These are phyloP conservation scores for Huntiella moniliformis DNA, from an alignment of 2,329 filamentous ascomycete species.

Conservation along the genomic window DNA sequence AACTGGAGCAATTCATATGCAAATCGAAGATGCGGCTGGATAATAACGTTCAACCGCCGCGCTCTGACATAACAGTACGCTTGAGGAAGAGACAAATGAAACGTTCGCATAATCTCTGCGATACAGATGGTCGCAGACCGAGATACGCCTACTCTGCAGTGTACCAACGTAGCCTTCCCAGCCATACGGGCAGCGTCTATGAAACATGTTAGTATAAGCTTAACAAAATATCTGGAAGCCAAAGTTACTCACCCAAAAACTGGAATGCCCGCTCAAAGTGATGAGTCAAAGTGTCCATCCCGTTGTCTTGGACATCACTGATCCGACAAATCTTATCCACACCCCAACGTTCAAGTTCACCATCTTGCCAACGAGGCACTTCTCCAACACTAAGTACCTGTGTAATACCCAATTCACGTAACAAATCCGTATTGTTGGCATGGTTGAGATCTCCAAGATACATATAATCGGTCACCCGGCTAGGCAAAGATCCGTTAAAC, in stretches of 20 bases:
- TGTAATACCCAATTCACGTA: slow-evolving; percentile 62
- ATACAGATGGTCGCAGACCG: slow-evolving; percentile 95
- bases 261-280: slow-evolving; percentile 73
- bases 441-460: slow-evolving; percentile 88
- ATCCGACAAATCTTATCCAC: slow-evolving; percentile 61
- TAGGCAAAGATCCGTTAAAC: slow-evolving; percentile 81
- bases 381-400: slow-evolving; percentile 89
- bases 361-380: slow-evolving; percentile 59
- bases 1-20: slow-evolving; percentile 90
- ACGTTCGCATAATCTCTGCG: slow-evolving; percentile 83
- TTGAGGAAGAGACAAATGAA: slow-evolving; percentile 66
- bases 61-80: slow-evolving; percentile 95
- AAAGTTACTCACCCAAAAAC: slow-evolving; percentile 60
- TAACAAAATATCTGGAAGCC: neutral
- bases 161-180: slow-evolving; percentile 73
- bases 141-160: slow-evolving; percentile 90
- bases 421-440: slow-evolving; percentile 77
- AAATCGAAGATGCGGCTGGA: slow-evolving; percentile 89
- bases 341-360: slow-evolving; percentile 54
- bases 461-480: slow-evolving; percentile 78
- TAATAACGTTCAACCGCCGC: slow-evolving; percentile 85
- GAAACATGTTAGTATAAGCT: slow-evolving; percentile 1
- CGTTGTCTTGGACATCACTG: slow-evolving; percentile 84
- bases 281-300: slow-evolving; percentile 74
- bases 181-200: slow-evolving; percentile 60